A percentile compares a stretch with the other conserved stretches of the same genome.
Evolutionary conservation across 441 rosid genomes (phyloP).

Genomic region (Erysimum cheiri): DNA sequence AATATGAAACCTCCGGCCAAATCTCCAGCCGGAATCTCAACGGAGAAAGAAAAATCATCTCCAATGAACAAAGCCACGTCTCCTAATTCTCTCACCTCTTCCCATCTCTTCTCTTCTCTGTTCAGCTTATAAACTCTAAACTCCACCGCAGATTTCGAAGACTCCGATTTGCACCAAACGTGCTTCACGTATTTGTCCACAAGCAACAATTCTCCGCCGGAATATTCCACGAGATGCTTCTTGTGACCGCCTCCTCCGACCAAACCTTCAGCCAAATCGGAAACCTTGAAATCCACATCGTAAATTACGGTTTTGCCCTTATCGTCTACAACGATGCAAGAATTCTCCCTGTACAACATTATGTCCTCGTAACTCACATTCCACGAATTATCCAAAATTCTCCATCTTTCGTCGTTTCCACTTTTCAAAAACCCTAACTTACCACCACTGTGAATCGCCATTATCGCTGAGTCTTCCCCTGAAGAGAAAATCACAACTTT

Average conservation of each 20-base stretch:
- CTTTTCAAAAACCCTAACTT: constrained; percentile 38
- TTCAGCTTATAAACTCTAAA: constrained; percentile 44
- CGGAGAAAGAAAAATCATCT: constrained; percentile 43
- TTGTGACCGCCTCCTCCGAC: constrained; percentile 43
- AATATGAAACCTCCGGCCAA: constrained; percentile 34
- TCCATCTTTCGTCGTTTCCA: constrained; percentile 41
- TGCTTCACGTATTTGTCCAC: constrained; percentile 41
- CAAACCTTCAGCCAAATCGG: constrained; percentile 37
- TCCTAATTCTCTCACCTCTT: constrained; percentile 30
- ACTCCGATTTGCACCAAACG: constrained; percentile 25
- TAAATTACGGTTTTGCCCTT: constrained; percentile 39
- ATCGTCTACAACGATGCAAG: constrained; percentile 37
- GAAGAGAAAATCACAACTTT: constrained; percentile 38
- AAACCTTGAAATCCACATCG: constrained; percentile 29
- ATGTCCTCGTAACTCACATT: constrained; percentile 37
- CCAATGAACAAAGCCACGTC: constrained; percentile 35
- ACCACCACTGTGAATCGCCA: constrained; percentile 46
- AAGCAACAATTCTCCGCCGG: constrained; percentile 39
- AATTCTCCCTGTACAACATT: neutral
- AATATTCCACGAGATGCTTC: constrained; percentile 37
- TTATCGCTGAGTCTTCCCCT: constrained; percentile 28
- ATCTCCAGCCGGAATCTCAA: constrained; percentile 22
- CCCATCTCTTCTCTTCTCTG: constrained; percentile 39
- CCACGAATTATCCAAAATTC: constrained; percentile 30
- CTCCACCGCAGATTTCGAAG: constrained; percentile 35